Evolutionary conservation across 2,329 filamentous ascomycete species (phyloP).

Genomic region (Macrophomina pseudophaseolina): DNA sequence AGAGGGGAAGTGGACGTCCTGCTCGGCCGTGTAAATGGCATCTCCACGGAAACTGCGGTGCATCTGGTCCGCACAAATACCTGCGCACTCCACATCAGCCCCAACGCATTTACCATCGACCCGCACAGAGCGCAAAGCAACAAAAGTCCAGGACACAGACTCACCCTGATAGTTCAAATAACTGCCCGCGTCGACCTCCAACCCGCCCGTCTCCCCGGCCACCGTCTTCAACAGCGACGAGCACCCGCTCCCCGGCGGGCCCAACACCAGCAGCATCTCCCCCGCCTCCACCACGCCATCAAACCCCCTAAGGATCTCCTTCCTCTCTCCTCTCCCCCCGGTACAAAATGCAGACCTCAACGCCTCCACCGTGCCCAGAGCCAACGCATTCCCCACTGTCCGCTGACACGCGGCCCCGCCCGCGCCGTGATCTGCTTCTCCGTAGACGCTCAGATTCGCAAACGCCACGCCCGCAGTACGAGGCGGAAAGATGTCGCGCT

Average conservation of each 20-base stretch:
- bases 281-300: conserved; percentile 72
- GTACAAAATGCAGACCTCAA: conserved; percentile 54
- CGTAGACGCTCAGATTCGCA: conserved; percentile 18
- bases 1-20: conserved; percentile 81
- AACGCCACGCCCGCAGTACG: conserved; percentile 20
- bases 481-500: not conserved
- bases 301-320: conserved; percentile 59
- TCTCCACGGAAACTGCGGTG: conserved; percentile 79
- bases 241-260: conserved; percentile 72
- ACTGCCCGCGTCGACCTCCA: conserved; percentile 71
- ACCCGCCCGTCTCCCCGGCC: conserved; percentile 80
- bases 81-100: conserved; percentile 38
- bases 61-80: conserved; percentile 74
- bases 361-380: not conserved
- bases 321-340: conserved; percentile 47
- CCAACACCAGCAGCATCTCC: conserved; percentile 77
- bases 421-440: not conserved
- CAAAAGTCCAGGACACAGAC: not conserved
- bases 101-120: not conserved
- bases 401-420: not conserved
- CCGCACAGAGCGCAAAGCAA: not conserved
- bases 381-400: conserved; percentile 6
- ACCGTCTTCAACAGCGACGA: conserved; percentile 86
- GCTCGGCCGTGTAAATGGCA: conserved; percentile 84
- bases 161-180: conserved; percentile 82